These are phyloP conservation scores for Mycena alexandri DNA, from an alignment of 768 basidiomycete genomes.

Conservation along the genomic window DNA sequence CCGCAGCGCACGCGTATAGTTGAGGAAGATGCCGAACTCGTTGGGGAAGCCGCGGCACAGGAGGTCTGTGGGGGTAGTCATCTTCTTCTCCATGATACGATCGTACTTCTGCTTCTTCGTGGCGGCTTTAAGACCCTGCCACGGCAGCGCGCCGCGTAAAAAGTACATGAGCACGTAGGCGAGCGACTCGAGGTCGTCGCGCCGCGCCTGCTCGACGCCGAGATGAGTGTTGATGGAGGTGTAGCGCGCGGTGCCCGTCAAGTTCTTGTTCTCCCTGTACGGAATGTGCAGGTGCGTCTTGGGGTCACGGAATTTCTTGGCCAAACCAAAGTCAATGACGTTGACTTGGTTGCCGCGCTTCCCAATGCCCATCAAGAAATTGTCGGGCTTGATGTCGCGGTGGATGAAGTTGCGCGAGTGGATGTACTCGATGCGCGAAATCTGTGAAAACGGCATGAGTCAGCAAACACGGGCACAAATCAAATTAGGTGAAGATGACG, in stretches of 20 bases:
- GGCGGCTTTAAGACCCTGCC: slow-evolving; percentile 99
- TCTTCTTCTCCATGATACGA: slow-evolving; percentile 99
- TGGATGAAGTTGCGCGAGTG: slow-evolving; percentile 99
- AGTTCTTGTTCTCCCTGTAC: slow-evolving; percentile 99
- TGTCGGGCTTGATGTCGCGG: slow-evolving; percentile 99
- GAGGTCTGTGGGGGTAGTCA: slow-evolving; percentile 97
- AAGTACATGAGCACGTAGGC: slow-evolving; percentile 99
- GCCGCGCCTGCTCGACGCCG: slow-evolving; percentile 97
- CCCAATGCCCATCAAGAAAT: slow-evolving; percentile 99
- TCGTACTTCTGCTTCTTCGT: slow-evolving; percentile 99
- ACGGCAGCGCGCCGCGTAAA: slow-evolving; percentile 96
- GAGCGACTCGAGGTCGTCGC: slow-evolving; percentile 97
- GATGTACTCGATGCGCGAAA: slow-evolving; percentile 99
- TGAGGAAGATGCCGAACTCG: slow-evolving; percentile 99
- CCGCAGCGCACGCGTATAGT: slow-evolving; percentile 98
- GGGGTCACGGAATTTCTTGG: slow-evolving; percentile 99
- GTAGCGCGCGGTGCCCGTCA: slow-evolving; percentile 98
- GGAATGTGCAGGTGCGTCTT: slow-evolving; percentile 99
- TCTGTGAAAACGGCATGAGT: slow-evolving; percentile 62
- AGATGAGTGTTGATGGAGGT: slow-evolving; percentile 99
- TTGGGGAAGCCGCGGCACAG: slow-evolving; percentile 99
- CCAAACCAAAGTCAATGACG: slow-evolving; percentile 97
- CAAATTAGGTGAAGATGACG: slow-evolving; percentile 46
- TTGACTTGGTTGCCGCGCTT: slow-evolving; percentile 99
- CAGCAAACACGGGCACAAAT: slow-evolving; percentile 41